These are phyloP conservation scores for Avena atlantica DNA, from an alignment of 176 grass and related monocot genomes.

Conservation along the genomic window DNA sequence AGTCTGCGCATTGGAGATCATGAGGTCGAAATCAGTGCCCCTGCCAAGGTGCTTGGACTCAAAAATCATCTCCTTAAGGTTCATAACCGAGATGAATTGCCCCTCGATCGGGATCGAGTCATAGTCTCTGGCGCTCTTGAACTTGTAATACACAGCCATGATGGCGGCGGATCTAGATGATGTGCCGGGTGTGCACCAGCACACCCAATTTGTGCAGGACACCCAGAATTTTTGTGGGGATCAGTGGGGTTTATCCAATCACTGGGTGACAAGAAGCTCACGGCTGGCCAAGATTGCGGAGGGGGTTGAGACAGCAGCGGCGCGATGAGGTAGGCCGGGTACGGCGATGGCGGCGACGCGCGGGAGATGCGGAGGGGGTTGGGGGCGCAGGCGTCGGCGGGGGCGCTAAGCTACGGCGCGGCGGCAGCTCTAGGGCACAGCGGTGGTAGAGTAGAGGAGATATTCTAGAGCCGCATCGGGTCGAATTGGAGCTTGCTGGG, in stretches of 20 bases:
- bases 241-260: conserved; percentile 31
- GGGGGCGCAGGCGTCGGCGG: neutral
- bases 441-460: neutral
- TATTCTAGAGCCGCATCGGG: conserved; percentile 26
- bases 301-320: neutral
- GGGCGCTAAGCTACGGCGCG: neutral
- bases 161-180: conserved; percentile 1
- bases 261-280: neutral
- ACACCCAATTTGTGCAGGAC: conserved; percentile 25
- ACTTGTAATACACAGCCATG: conserved; percentile 99
- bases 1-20: conserved; percentile 94
- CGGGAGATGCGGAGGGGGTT: neutral
- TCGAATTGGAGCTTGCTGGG: conserved; percentile 28
- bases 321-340: neutral
- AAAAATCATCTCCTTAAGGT: conserved; percentile 98
- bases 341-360: conserved; percentile 7
- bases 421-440: conserved; percentile 15
- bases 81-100: conserved; percentile 94
- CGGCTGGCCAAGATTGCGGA: neutral
- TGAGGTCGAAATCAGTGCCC: conserved; percentile 97
- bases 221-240: conserved; percentile 22
- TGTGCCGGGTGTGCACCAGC: conserved; percentile 23
- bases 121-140: conserved; percentile 98
- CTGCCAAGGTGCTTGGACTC: conserved; percentile 95
- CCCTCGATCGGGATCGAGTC: conserved; percentile 95